Evolutionary conservation across 179 eudicot genomes (phyloP).

Genomic region (Silene noctiflora): DNA sequence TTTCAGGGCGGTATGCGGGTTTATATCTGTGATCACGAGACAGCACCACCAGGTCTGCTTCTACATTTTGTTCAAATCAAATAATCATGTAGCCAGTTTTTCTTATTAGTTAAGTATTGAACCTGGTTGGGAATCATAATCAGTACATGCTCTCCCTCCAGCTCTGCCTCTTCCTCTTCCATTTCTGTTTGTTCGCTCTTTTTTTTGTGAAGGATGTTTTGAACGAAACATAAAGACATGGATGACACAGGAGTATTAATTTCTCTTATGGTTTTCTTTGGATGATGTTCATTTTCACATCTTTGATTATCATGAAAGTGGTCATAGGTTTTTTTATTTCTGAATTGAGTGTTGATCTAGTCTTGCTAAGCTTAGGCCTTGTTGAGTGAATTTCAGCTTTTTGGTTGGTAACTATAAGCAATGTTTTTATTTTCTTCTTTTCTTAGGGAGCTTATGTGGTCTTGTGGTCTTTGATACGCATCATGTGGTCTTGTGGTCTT

Average conservation of each 20-base stretch:
- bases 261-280: neutral
- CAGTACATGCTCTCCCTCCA: too few relatives aligned
- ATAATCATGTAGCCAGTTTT: neutral
- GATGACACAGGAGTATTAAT: neutral
- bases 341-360: neutral
- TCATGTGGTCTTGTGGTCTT: neutral
- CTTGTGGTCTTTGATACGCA: neutral
- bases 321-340: neutral
- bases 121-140: neutral
- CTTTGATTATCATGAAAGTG: neutral
- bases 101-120: neutral
- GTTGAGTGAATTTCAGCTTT: neutral
- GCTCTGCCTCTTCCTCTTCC: neutral
- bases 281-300: neutral
- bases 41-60: slow-evolving; percentile 72
- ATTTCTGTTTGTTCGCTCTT: neutral
- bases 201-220: neutral
- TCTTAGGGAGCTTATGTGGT: neutral
- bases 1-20: slow-evolving; percentile 79
- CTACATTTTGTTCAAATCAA: neutral
- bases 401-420: neutral
- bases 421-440: neutral
- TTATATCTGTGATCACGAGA: slow-evolving; percentile 69
- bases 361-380: neutral
- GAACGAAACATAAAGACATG: neutral